phyloP scores from a whole-genome alignment of 2,329 filamentous ascomycete genomes.

The Lachnum nothofagi region DNA sequence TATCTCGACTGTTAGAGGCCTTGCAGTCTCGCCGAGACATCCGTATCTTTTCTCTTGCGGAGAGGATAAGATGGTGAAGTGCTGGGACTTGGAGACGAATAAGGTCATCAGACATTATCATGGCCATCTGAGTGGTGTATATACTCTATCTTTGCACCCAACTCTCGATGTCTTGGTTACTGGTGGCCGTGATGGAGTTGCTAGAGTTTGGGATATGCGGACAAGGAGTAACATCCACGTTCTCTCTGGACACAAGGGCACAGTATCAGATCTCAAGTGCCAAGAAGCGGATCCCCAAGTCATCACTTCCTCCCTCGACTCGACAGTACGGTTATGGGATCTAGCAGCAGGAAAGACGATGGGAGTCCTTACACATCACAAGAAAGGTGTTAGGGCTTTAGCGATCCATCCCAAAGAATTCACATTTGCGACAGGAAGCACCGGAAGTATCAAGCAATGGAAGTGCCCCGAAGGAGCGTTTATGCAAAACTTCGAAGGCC shows the following conservation, averaged over 20 bases:
- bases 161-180: conserved; percentile 93
- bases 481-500: conserved; percentile 98
- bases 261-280: conserved; percentile 81
- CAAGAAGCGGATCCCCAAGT: conserved; percentile 96
- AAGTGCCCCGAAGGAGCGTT: conserved; percentile 96
- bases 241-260: conserved; percentile 81
- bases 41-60: conserved; percentile 97
- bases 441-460: conserved; percentile 97
- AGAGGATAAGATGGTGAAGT: conserved; percentile 99
- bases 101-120: conserved; percentile 98
- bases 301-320: conserved; percentile 87
- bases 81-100: conserved; percentile 99
- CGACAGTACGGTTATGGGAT: conserved; percentile 89
- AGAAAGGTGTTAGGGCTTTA: conserved; percentile 87
- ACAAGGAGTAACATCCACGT: conserved; percentile 95
- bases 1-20: conserved; percentile 85
- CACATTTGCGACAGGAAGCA: conserved; percentile 89
- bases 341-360: conserved; percentile 93
- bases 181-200: conserved; percentile 89
- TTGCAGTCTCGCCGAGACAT: conserved; percentile 88
- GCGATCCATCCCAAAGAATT: conserved; percentile 86
- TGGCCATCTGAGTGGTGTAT: conserved; percentile 92
- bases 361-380: conserved; percentile 95
- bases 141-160: conserved; percentile 87
- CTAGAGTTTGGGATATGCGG: conserved; percentile 96